Evolutionary conservation across 2,329 filamentous ascomycete species (phyloP).

Genomic region (Teratosphaeria nubilosa): DNA sequence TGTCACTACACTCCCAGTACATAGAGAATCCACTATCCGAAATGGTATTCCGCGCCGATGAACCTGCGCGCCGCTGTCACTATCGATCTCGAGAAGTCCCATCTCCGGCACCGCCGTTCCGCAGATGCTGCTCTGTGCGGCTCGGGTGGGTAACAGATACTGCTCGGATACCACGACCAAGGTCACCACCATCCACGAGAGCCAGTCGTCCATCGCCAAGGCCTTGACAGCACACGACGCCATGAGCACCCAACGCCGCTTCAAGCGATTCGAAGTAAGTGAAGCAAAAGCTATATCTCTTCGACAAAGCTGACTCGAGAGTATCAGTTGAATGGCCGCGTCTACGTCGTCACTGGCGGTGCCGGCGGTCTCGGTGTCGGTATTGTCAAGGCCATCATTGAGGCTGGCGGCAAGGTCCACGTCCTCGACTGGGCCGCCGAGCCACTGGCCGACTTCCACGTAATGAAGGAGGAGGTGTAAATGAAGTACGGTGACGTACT

Average conservation of each 20-base stretch:
- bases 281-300: not conserved
- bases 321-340: constrained; percentile 12
- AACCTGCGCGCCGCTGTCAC: not conserved
- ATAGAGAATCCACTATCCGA: not conserved
- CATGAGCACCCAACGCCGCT: not conserved
- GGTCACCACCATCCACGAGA: not conserved
- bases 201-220: not conserved
- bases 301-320: not conserved
- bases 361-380: constrained; percentile 20
- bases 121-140: not conserved
- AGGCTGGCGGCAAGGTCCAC: constrained; percentile 41
- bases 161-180: not conserved
- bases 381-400: constrained; percentile 38
- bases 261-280: not conserved
- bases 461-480: constrained; percentile 28
- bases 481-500: constrained; percentile 31
- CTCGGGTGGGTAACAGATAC: not conserved
- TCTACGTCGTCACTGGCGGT: constrained; percentile 17
- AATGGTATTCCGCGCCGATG: not conserved
- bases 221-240: not conserved
- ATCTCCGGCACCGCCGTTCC: not conserved
- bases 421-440: constrained; percentile 37
- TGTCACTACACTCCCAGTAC: not conserved
- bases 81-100: not conserved
- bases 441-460: constrained; percentile 35